phyloP scores from a whole-genome alignment of 106 monocot species.

The Dioscorea zingiberensis region DNA sequence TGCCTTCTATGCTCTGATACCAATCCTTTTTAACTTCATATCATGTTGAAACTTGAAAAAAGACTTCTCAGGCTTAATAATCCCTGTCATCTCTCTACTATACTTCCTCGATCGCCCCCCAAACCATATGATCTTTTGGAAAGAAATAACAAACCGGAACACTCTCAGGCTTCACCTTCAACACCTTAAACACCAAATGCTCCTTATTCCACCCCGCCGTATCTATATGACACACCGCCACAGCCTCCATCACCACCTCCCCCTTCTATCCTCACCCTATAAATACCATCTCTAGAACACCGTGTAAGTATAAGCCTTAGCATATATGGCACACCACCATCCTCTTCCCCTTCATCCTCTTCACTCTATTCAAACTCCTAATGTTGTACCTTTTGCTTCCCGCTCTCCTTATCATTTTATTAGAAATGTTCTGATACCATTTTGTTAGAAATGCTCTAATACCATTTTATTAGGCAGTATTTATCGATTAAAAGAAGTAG shows the following conservation, averaged over 20 bases:
- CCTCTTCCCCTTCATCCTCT: background rate
- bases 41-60: too few species aligned
- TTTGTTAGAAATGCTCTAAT: too few species aligned
- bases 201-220: conserved; percentile 37
- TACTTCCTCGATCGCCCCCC: conserved; percentile 20
- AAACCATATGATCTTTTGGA: conserved; percentile 35
- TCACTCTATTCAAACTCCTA: background rate
- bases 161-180: conserved; percentile 38
- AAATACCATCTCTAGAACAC: conserved; percentile 30
- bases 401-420: background rate
- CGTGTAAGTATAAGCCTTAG: conserved; percentile 25
- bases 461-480: too few species aligned
- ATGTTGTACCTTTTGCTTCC: conserved; percentile 19
- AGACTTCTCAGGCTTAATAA: too few species aligned
- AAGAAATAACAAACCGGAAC: conserved; percentile 43
- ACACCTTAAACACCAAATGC: conserved; percentile 39
- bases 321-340: conserved; percentile 38
- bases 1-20: too few species aligned
- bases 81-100: too few species aligned
- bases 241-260: conserved; percentile 13
- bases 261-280: conserved; percentile 19
- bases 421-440: too few species aligned
- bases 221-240: conserved; percentile 38
- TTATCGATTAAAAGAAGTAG: too few species aligned
- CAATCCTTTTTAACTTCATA: too few species aligned